These are phyloP conservation scores for Dothistroma pini DNA, from an alignment of 2,329 filamentous ascomycete genomes.

Conservation along the genomic window DNA sequence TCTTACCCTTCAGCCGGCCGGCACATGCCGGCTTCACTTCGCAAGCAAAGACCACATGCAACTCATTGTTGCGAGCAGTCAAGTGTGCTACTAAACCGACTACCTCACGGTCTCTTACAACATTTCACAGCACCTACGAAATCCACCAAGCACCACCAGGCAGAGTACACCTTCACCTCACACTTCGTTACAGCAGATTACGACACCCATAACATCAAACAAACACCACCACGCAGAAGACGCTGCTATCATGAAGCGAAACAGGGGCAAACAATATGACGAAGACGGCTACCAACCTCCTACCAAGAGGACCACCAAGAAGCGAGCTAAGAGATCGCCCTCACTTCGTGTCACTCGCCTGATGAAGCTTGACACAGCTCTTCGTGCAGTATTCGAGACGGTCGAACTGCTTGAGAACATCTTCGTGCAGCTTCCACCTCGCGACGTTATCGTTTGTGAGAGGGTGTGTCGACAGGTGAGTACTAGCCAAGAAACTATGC, in stretches of 20 bases:
- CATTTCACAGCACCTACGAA: not conserved
- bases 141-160: not conserved
- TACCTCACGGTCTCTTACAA: not conserved
- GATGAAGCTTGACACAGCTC: not conserved
- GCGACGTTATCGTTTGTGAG: not conserved
- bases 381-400: slow-evolving; percentile 7
- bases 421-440: not conserved
- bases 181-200: not conserved
- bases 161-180: too few species aligned
- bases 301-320: not conserved
- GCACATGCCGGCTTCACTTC: not conserved
- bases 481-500: not conserved
- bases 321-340: not conserved
- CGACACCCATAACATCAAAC: not conserved
- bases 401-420: slow-evolving; percentile 9
- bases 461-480: not conserved
- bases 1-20: not conserved
- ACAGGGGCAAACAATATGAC: not conserved
- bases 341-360: not conserved
- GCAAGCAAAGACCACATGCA: not conserved
- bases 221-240: not conserved
- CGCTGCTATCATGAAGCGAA: not conserved
- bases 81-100: not conserved
- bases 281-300: not conserved
- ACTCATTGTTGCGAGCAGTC: not conserved